A percentile compares a stretch with the other conserved stretches of the same genome.
phyloP scores from a whole-genome alignment of 1,139 yeast species.

The Diutina ranongensis region DNA sequence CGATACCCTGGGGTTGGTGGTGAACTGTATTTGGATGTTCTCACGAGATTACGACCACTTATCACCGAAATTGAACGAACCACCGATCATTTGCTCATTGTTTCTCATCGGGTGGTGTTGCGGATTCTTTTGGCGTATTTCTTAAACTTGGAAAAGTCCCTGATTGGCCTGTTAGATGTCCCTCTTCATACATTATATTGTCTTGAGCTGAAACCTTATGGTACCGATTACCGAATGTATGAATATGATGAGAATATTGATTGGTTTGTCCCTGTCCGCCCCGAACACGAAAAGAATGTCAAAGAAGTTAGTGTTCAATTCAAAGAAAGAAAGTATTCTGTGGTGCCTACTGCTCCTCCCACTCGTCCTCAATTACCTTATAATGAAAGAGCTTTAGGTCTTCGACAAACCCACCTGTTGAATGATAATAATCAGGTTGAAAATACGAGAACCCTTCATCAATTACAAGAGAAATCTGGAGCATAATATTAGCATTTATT shows the following conservation, averaged over 20 bases:
- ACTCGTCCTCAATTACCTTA: not conserved
- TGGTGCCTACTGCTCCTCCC: conserved; percentile 58
- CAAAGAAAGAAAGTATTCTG: conserved; percentile 56
- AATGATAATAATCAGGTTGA: not conserved
- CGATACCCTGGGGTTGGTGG: conserved; percentile 98
- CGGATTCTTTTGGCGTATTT: conserved; percentile 82
- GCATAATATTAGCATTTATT: no score
- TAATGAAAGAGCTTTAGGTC: not conserved
- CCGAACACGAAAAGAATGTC: conserved; percentile 48
- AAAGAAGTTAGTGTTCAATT: conserved; percentile 58
- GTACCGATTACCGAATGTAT: conserved; percentile 83
- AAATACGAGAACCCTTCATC: not conserved
- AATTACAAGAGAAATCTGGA: no score
- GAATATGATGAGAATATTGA: conserved; percentile 73
- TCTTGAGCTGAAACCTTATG: conserved; percentile 88
- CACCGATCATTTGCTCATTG: conserved; percentile 70
- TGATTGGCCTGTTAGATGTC: conserved; percentile 83
- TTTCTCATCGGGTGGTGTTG: conserved; percentile 87
- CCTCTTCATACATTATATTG: conserved; percentile 87
- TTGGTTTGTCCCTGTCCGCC: conserved; percentile 67
- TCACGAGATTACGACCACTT: conserved; percentile 78
- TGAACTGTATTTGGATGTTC: conserved; percentile 87
- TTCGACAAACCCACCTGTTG: not conserved
- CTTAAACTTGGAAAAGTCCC: conserved; percentile 69
- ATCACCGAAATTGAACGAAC: conserved; percentile 90